These are phyloP conservation scores for Dipteronia dyeriana DNA, from an alignment of 345 rosid species.

Conservation along the genomic window DNA sequence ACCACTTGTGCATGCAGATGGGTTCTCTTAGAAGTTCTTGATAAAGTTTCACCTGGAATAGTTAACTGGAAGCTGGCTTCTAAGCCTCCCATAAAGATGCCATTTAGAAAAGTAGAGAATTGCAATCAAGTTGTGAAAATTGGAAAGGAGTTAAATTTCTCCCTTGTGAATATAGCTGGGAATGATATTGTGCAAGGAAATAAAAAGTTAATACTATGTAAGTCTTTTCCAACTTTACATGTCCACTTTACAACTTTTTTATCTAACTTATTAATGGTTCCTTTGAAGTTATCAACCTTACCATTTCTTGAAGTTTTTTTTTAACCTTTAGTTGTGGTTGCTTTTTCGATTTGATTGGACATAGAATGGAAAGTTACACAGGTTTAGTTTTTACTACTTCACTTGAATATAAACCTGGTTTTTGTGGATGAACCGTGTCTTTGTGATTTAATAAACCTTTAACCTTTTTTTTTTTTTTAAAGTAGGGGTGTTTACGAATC, in stretches of 20 bases:
- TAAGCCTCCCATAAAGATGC: slow-evolving; percentile 95
- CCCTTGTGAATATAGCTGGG: slow-evolving; percentile 97
- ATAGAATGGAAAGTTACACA: neutral
- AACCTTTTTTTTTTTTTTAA: too few relatives aligned
- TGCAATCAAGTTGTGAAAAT: slow-evolving; percentile 81
- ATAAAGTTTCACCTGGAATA: slow-evolving; percentile 65
- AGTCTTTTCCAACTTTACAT: slow-evolving; percentile 17
- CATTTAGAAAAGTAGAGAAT: slow-evolving; percentile 86
- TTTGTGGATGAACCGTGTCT: too few relatives aligned
- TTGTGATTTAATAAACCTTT: too few relatives aligned
- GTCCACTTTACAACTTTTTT: neutral
- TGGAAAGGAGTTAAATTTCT: slow-evolving; percentile 73
- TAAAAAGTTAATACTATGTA: slow-evolving; percentile 80
- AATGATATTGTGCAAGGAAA: slow-evolving; percentile 94
- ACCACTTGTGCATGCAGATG: slow-evolving; percentile 54
- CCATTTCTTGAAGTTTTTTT: neutral
- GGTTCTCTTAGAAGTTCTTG: slow-evolving; percentile 88
- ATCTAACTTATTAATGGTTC: neutral
- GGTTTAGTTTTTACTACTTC: too few relatives aligned
- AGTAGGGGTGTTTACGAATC: neutral
- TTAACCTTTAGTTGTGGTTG: neutral
- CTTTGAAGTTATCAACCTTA: neutral
- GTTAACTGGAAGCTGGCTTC: slow-evolving; percentile 84
- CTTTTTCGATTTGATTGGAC: neutral
- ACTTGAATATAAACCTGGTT: too few relatives aligned